Percentiles rank a stretch among this genome's conserved stretches.
Evolutionary conservation across 192 early-diverging fungal genomes (phyloP).

Genomic region (Rhizophlyctis rosea): DNA sequence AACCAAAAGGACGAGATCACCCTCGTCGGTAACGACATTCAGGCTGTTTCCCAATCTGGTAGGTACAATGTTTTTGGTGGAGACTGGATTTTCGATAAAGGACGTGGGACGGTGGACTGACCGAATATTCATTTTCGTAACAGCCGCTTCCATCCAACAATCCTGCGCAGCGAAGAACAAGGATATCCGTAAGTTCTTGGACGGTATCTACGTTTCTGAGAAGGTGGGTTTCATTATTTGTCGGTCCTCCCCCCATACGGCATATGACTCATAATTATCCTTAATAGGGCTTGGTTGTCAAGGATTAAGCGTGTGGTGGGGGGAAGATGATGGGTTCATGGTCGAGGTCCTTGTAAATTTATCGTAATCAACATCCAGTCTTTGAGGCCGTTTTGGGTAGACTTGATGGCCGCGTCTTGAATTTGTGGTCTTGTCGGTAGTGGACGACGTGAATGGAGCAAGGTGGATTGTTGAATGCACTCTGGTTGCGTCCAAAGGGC

Average conservation of each 20-base stretch:
- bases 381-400: too few species aligned
- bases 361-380: too few species aligned
- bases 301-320: conserved; percentile 29
- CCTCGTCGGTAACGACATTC: conserved; percentile 89
- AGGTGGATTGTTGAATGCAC: too few species aligned
- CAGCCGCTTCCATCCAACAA: conserved; percentile 93
- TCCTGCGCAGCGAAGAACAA: conserved; percentile 92
- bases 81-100: conserved; percentile 6
- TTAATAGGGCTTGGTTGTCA: conserved; percentile 24
- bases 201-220: conserved; percentile 95
- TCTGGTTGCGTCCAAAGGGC: too few species aligned
- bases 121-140: background rate
- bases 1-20: conserved; percentile 93
- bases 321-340: too few species aligned
- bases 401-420: too few species aligned
- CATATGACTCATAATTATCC: background rate
- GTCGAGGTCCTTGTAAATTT: too few species aligned
- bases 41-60: conserved; percentile 92
- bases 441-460: too few species aligned
- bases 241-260: background rate
- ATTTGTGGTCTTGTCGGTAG: too few species aligned
- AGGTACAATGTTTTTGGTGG: conserved; percentile 16
- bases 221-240: conserved; percentile 45
- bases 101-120: background rate
- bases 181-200: conserved; percentile 99